Conservation (phyloP, 1,284 basidiomycete genomes). For the Marasmius oreades region DNA sequence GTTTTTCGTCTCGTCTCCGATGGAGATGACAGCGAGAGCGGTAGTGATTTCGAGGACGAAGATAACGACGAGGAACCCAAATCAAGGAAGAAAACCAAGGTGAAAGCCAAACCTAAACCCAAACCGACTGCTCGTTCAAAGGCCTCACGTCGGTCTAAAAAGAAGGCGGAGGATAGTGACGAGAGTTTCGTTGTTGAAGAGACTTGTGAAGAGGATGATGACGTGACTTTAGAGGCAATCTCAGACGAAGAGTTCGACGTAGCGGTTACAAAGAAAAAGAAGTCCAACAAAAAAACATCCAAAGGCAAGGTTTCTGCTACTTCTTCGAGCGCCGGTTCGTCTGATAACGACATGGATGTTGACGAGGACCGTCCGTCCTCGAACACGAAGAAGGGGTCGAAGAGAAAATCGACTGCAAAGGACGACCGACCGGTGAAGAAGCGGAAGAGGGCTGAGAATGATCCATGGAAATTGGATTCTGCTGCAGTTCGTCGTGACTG, state of each 20-base stretch:
- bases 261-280: constrained; percentile 21
- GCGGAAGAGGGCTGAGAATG: constrained; percentile 63
- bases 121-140: not conserved
- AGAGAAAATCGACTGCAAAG: constrained; percentile 43
- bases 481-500: constrained; percentile 68
- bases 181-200: constrained; percentile 26
- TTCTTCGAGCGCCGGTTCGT: constrained; percentile 20
- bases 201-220: constrained; percentile 42
- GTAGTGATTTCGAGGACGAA: not conserved
- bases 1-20: constrained; percentile 44
- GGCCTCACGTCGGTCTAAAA: too few relatives aligned
- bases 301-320: constrained; percentile 9
- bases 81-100: constrained; percentile 15
- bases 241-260: constrained; percentile 22
- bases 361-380: constrained; percentile 46
- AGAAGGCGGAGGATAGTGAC: constrained; percentile 10
- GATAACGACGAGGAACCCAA: constrained; percentile 17
- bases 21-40: constrained; percentile 35
- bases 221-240: constrained; percentile 19
- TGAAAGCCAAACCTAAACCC: constrained; percentile 15
- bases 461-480: constrained; percentile 79
- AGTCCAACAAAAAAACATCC: constrained; percentile 4
- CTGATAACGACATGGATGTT: constrained; percentile 52
- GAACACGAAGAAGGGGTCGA: constrained; percentile 37
- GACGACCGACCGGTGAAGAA: constrained; percentile 55